These are phyloP conservation scores for Bolboschoenoplectus hybrid DNA, from an alignment of 202 grass and related monocot species.

Conservation along the genomic window DNA sequence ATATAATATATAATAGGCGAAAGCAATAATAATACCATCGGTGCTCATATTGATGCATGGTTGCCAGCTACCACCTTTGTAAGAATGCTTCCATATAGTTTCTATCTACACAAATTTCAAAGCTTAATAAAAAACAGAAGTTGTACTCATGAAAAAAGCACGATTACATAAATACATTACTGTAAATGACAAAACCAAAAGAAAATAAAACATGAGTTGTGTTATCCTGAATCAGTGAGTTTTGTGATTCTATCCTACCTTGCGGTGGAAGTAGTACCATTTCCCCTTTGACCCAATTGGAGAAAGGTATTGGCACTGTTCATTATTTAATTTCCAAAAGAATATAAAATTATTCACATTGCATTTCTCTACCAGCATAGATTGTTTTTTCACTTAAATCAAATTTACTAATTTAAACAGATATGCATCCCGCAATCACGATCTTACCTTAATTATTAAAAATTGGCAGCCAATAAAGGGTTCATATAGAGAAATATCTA, in stretches of 20 bases:
- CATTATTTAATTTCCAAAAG: constrained; percentile 27
- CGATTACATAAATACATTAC: constrained; percentile 12
- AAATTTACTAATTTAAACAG: constrained; percentile 34
- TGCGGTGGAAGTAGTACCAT: not conserved
- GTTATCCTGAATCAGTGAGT: not conserved
- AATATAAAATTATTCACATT: constrained; percentile 17
- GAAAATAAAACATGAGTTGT: constrained; percentile 14
- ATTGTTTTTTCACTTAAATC: constrained; percentile 27
- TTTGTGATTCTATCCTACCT: not conserved
- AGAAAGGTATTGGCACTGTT: constrained; percentile 25
- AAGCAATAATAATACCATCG: constrained; percentile 45
- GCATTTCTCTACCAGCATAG: not conserved
- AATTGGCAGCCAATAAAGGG: not conserved
- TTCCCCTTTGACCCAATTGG: constrained; percentile 17
- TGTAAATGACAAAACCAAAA: constrained; percentile 25
- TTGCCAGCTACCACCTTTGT: constrained; percentile 75
- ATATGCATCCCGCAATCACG: not conserved
- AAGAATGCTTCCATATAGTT: constrained; percentile 87
- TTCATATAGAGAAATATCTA: constrained; percentile 23
- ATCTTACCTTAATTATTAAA: constrained; percentile 38
- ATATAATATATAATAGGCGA: not conserved
- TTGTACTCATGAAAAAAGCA: not conserved
- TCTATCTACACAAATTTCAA: constrained; percentile 73
- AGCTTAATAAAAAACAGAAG: constrained; percentile 31
- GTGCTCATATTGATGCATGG: constrained; percentile 79